Evolutionary conservation across 805 yeast species (phyloP), one percentile per base, ranked within the genome.

Genomic region (Priceomyces melissophilus): DNA sequence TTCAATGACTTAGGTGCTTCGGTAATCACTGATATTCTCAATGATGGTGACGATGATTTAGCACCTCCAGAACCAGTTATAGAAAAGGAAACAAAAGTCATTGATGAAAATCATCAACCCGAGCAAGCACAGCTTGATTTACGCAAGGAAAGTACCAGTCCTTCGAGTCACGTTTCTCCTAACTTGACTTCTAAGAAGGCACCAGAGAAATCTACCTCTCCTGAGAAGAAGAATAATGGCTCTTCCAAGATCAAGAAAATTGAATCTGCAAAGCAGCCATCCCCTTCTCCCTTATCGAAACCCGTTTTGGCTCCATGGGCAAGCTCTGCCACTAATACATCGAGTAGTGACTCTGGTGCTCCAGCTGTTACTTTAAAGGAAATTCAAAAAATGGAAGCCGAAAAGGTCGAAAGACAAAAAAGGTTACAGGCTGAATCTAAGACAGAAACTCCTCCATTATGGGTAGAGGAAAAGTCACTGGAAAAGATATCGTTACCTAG

Each of bases 221-320:
- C 25, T 20, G 25, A 20, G 25, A 20, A 20, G 25, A 20, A 8
- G 25, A 20, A 4, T 8, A 20, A 20, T 8, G 25, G 25, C 8
- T 20, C 25, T 20, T 20, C 25, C 25, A 20, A 20, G 10, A 16
- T 32, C 4, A 32, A 32, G 26, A 10, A 15, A 3, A 32, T 32
- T 17, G 35, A 32, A 10, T 11, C 35, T 8, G 8, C 35, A 11
- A 20, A 32, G n/a, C 17, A 23, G 5, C 10, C 26, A 15, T 20
- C 17, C 8, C 55, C 57, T 2, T 42, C 55, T 27, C 33, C 43
- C 27, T 46, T 53, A 12, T 27, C 44, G 6, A 52, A 45, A 15
- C 51, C 43, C 25, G 33, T 47, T 35, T 54, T 69, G 25, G 82
- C 82, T 4, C 82, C 83, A 33, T 78, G 82, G 82, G 82, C 82